Conservation (phyloP, 495 filamentous ascomycete genomes). For the Glutinoglossum americanum region DNA sequence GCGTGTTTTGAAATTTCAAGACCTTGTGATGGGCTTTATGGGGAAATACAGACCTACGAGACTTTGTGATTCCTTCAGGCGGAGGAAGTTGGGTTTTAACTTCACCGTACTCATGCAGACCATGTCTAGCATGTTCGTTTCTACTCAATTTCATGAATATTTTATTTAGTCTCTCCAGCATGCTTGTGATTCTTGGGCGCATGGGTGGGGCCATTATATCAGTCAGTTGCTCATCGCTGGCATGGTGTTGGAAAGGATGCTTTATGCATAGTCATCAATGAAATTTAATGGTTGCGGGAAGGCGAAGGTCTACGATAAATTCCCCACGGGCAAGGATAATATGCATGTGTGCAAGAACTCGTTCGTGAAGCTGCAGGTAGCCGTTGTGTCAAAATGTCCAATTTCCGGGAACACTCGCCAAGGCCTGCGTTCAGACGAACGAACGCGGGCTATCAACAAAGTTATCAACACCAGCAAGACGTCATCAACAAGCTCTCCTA, state of each 20-base stretch:
- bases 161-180: background rate
- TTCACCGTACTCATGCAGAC: background rate
- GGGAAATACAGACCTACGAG: background rate
- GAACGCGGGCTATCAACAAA: too few species aligned
- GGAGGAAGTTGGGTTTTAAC: background rate
- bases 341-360: too few species aligned
- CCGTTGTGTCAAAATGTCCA: too few species aligned
- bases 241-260: conserved; percentile 1
- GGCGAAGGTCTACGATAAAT: too few species aligned
- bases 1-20: background rate
- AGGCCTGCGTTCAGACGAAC: too few species aligned
- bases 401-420: too few species aligned
- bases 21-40: background rate
- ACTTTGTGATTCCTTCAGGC: background rate
- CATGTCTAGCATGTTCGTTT: background rate
- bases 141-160: background rate
- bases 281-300: background rate
- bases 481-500: background rate
- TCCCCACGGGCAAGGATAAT: too few species aligned
- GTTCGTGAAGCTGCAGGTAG: too few species aligned
- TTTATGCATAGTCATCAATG: background rate
- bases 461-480: background rate
- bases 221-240: background rate
- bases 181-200: background rate
- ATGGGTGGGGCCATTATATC: background rate